Percentiles rank a stretch among this genome's conserved stretches.
Evolutionary conservation across 2,329 filamentous ascomycete species (phyloP).

Genomic region (Hymenoscyphus salicellus): DNA sequence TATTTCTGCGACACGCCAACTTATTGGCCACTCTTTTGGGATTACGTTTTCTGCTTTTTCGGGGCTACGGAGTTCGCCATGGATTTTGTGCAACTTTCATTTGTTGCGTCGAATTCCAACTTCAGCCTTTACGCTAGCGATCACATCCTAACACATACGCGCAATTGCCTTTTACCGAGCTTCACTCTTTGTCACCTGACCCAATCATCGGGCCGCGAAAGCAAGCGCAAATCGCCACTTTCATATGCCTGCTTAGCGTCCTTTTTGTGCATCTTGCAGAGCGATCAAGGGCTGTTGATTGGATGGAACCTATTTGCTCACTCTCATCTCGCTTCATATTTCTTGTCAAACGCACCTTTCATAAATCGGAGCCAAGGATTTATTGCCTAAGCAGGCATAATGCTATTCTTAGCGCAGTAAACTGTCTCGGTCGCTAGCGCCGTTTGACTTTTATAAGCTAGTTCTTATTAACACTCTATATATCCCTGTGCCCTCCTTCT

Average conservation of each 20-base stretch:
- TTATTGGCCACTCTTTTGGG: background rate
- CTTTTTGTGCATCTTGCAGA: background rate
- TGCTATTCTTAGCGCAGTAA: slow-evolving; percentile 17
- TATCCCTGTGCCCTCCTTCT: slow-evolving; percentile 11
- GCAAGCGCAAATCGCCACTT: background rate
- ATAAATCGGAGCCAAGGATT: slow-evolving; percentile 7
- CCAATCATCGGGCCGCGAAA: background rate
- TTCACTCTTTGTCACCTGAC: background rate
- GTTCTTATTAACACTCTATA: slow-evolving; percentile 18
- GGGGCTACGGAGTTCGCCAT: background rate
- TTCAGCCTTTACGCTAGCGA: slow-evolving; percentile 3
- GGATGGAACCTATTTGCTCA: background rate
- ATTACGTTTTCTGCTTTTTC: background rate
- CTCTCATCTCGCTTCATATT: background rate
- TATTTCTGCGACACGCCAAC: background rate
- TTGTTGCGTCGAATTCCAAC: background rate
- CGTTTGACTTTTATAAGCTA: slow-evolving; percentile 21
- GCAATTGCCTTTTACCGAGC: background rate
- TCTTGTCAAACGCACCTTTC: slow-evolving; percentile 2
- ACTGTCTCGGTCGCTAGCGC: slow-evolving; percentile 13
- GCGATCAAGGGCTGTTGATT: background rate
- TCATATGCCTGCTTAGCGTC: background rate
- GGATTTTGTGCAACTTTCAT: background rate
- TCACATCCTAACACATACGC: no score
- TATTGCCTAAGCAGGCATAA: slow-evolving; percentile 13